Evolutionary conservation across 805 yeast species (phyloP), one percentile per base, ranked within the genome.

Genomic region (Sungouiella blattae): DNA sequence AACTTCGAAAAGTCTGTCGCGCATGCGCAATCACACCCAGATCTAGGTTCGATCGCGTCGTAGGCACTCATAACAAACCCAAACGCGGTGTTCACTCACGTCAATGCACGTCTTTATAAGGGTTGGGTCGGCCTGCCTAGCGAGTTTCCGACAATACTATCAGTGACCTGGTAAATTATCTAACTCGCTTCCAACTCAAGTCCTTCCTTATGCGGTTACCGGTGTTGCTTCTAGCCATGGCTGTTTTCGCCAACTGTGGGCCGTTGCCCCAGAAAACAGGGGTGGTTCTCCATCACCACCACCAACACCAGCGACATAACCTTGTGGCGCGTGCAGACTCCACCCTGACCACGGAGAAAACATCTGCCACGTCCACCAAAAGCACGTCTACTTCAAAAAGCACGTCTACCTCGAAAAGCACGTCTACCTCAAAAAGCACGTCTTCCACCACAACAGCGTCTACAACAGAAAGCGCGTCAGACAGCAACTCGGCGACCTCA

Each of bases 231-330:
- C 14, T 26, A 26, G 17, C 17, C 28, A 5, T 14, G 16, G 18
- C 14, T 5, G 28, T 12, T 9, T 12, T 6, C 11, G 28, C 18
- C 9, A 6, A 20, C 6, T 20, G 22, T 20, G 28, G 28, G 5
- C 28, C 18, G 7, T 14, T 26, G 6, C 28, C 28, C 6, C 28
- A 26, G 18, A 15, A 26, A 15, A 26, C 28, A 7, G 28, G 26
- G 11, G 13, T 24, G 26, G 26, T 24, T 11, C 39, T 5, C 27
- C 35, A 17, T 15, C n/a, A n/a, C n/a, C n/a, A n/a, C n/a, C n/a
- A n/a, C n/a, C n/a, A n/a, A n/a, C n/a, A n/a, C n/a, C n/a, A n/a
- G n/a, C n/a, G n/a, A n/a, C n/a, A n/a, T n/a, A n/a, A n/a, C n/a
- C n/a, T n/a, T n/a, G n/a, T n/a, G n/a, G n/a, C n/a, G n/a, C n/a